Conservation (phyloP, 2,329 filamentous ascomycete species). For the Lachnellula hyalina region DNA sequence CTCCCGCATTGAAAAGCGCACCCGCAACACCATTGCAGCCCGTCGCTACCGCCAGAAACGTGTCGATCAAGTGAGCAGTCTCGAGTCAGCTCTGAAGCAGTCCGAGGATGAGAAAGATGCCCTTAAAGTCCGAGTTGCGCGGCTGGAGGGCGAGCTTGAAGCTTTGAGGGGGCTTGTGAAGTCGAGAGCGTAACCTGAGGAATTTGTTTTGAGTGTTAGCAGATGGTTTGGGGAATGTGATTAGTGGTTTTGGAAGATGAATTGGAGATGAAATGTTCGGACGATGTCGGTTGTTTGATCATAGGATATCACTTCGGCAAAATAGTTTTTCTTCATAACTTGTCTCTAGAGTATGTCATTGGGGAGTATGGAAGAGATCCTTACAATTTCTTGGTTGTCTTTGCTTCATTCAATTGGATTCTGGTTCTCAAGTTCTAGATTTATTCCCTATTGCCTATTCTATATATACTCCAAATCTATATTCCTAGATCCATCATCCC, state of each 20-base stretch:
- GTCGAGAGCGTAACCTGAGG: neutral
- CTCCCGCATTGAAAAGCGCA: conserved; percentile 45
- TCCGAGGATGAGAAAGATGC: conserved; percentile 59
- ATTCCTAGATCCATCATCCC: no score
- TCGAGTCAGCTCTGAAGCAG: conserved; percentile 54
- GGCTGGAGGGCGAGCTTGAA: conserved; percentile 60
- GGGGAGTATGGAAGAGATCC: neutral
- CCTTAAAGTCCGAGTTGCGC: conserved; percentile 55
- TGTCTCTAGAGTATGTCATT: neutral
- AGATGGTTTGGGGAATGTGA: neutral
- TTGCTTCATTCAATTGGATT: neutral
- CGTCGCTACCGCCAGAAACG: conserved; percentile 67
- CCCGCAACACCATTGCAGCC: conserved; percentile 66
- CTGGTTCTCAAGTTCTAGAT: no score
- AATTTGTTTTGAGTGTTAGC: neutral
- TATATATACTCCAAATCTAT: neutral
- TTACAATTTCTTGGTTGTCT: neutral
- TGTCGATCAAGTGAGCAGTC: conserved; percentile 57
- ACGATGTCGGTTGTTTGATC: conserved; percentile 21
- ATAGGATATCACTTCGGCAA: conserved; percentile 23
- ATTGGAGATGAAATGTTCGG: conserved; percentile 7
- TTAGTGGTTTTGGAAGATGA: neutral
- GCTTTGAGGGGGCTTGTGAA: conserved; percentile 48
- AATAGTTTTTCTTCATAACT: conserved; percentile 17
- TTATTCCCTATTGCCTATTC: neutral